Conservation (phyloP, 208 protist genomes). For the Spongospora subterranea region DNA sequence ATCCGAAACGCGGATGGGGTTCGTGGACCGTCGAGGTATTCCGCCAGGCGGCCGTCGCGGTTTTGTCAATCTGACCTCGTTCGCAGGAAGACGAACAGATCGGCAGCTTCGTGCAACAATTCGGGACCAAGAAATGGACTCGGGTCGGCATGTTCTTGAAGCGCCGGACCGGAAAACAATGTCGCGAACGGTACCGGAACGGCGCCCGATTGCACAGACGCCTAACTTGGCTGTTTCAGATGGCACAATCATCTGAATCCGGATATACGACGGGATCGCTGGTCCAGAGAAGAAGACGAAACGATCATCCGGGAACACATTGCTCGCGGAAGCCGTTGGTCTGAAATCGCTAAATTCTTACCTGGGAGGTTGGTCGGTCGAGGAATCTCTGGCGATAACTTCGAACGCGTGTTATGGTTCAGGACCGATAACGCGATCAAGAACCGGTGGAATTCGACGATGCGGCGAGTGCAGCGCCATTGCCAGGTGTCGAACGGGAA, state of each 20-base stretch:
- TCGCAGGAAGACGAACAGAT: slow-evolving; percentile 68
- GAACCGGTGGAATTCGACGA: slow-evolving; percentile 74
- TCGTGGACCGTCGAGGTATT: neutral
- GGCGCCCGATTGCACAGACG: neutral
- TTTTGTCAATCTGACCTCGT: neutral
- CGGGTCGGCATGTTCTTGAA: slow-evolving; percentile 63
- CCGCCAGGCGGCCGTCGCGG: neutral
- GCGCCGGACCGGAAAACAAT: slow-evolving; percentile 73
- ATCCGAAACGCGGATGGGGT: neutral
- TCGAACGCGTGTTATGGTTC: neutral
- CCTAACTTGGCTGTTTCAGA: slow-evolving; percentile 58
- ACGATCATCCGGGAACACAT: slow-evolving; percentile 67
- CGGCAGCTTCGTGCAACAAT: slow-evolving; percentile 49
- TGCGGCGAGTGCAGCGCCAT: slow-evolving; percentile 48
- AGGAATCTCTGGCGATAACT: neutral
- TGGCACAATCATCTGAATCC: slow-evolving; percentile 74
- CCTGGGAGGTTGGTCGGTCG: slow-evolving; percentile 63
- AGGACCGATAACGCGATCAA: slow-evolving; percentile 74
- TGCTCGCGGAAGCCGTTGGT: slow-evolving; percentile 68
- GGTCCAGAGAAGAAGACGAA: slow-evolving; percentile 71
- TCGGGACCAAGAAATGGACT: slow-evolving; percentile 70
- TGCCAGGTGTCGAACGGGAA: neutral
- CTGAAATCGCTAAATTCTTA: slow-evolving; percentile 69
- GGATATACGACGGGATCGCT: slow-evolving; percentile 66
- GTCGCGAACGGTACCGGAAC: slow-evolving; percentile 68